Evolutionary conservation across 202 grass and related monocot species (phyloP), one percentile per base, ranked within the genome.

Genomic region (Schoenoplectus triqueter): DNA sequence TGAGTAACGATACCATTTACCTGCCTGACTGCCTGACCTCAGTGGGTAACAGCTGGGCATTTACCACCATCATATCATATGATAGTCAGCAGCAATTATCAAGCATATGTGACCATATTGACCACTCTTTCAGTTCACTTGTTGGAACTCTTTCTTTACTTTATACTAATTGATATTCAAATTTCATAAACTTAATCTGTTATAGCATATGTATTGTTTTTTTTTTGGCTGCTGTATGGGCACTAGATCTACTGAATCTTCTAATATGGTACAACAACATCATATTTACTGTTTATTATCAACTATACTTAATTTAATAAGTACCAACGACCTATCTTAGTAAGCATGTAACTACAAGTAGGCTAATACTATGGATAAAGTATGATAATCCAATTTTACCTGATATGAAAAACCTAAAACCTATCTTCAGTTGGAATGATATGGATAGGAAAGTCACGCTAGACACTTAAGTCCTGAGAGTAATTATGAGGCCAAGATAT

Each of bases 241-340:
- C 31, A 61, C n/a, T 42, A 61, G 13, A 78, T 60, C 60, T 60
- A 59, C 74, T 59, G 0, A 44, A 78, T n/a, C 21, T 59, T n/a
- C 19, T 60, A 61, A 60, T 78, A 60, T 40, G 60, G 54, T 79
- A 17, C 55, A 79, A 79, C 15, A 61, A 61, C 75, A 76, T 55
- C 10, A 55, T 14, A 6, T 10, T 40, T 45, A 52, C 71, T 1
- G 3, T 74, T 74, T 52, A 52, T 20, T 22, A 51, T 19, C 47
- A 21, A 22, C 52, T 21, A 31, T 50, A 50, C 48, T 21, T 13
- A 74, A 52, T 19, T 18, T 49, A 15, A 77, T 21, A 15, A 61
- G 60, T 61, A 42, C 6, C 75, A 77, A 22, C 0, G 61, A 13
- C 10, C 7, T 17, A 44, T 2, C 46, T 52, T 45, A 60, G 13